Conservation (phyloP, 192 early-diverging fungal species). For the Geosiphon pyriformis region DNA sequence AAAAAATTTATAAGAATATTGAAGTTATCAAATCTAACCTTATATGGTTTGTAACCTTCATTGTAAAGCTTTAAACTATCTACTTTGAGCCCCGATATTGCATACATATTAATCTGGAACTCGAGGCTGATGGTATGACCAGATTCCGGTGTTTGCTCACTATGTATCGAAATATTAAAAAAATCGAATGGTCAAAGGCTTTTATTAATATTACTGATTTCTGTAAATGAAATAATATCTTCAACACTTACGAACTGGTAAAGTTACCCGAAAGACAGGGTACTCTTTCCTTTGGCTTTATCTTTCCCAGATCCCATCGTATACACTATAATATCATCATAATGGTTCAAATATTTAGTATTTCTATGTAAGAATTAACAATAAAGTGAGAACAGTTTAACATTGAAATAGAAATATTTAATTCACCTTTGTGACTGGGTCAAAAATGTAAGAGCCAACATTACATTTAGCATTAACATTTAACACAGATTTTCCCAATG, state of each 20-base stretch:
- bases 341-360: too few relatives aligned
- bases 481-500: slow-evolving; percentile 49
- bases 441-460: slow-evolving; percentile 63
- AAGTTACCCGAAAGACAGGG: slow-evolving; percentile 61
- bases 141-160: slow-evolving; percentile 40
- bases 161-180: slow-evolving; percentile 21
- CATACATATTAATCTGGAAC: slow-evolving; percentile 64
- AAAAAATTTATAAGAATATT: background rate
- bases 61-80: slow-evolving; percentile 63
- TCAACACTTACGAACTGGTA: slow-evolving; percentile 19
- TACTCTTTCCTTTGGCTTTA: slow-evolving; percentile 46
- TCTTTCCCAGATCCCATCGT: slow-evolving; percentile 64
- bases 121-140: slow-evolving; percentile 56
- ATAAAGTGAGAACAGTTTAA: too few relatives aligned
- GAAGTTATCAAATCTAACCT: slow-evolving; percentile 36
- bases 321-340: slow-evolving; percentile 6
- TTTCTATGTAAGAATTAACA: too few relatives aligned
- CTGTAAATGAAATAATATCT: background rate
- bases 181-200: background rate
- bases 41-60: slow-evolving; percentile 75
- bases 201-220: background rate
- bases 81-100: slow-evolving; percentile 67
- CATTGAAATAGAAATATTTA: background rate
- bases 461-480: slow-evolving; percentile 58
- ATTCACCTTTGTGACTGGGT: slow-evolving; percentile 56